Evolutionary conservation across 2,329 filamentous ascomycete species (phyloP), one percentile per base, ranked within the genome.

Genomic region (Elsinoe ampelina): DNA sequence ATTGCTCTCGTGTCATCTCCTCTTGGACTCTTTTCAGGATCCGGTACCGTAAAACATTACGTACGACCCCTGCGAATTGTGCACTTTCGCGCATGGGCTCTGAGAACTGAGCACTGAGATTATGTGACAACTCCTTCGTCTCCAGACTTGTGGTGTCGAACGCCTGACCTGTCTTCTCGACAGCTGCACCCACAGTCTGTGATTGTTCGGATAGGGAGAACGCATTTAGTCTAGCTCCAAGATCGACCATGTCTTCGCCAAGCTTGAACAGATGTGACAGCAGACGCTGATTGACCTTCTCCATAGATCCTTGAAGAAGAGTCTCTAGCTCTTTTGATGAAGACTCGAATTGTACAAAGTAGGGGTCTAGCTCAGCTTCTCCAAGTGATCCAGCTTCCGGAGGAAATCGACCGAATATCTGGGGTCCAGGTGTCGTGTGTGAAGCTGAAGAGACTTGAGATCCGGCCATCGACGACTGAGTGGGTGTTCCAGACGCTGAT

Each of bases 11-110:
- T 1, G 93, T 97, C 84, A 97, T 92, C 68, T 98, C 93, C 70
- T 97, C 90, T 68, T 98, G 93, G 55, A 98, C 89, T 47, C 93
- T 82, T 75, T 98, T 98, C 60, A 96, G 75, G 2, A 97, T 86
- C 13, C 93, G 80, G 69, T 96, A 98, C 62, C 88, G 83, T 56
- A 98, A 75, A 34, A 98, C 92, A 62, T 78, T 87, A 41, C 91
- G 83, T 2, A 98, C 93, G 1, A 98, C 89, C 10, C 93, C 89
- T 0, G 93, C 93, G 69, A 98, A 98, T 67, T 98, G 93, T 11
- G 93, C 91, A 65, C 90, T 95, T 73, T 98, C 93, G 57, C 95
- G 83, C 89, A 98, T 96, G 0, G 93, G 93, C 67, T 98, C 95
- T 0, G 95, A 90, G 67, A 98, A 98, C 62, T 84, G 93, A 34